Evolutionary conservation across 345 rosid species (phyloP), one percentile per base, ranked within the genome.

Genomic region (Salix dunnii): DNA sequence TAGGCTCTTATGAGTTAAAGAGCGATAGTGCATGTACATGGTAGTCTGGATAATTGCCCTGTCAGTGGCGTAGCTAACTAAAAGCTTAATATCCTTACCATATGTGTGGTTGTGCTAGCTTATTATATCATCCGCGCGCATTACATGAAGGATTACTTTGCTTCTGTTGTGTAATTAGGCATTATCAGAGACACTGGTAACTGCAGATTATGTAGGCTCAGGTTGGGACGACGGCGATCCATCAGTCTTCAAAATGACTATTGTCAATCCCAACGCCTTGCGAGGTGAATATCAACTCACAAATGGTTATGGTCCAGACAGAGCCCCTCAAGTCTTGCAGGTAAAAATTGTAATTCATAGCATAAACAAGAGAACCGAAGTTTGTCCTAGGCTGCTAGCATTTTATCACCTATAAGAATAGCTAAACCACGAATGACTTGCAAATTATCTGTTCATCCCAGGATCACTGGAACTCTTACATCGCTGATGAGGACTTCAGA

Each of bases 241-340:
- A 10, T 85, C 87, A 28, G 85, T 82, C 23, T 82, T 85, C 48
- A 72, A 58, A 25, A 82, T 85, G 84, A 63, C 64, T 2, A 61
- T 73, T 69, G 20, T 73, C 13, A 38, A 5, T 1, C 7, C 6
- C 6, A 38, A 27, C 38, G 11, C 31, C 55, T 17, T 85, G 36
- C 55, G 3, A 3, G 87, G 87, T 43, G 85, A 82, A 75, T 84
- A 79, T 55, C 87, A 84, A 67, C 68, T 82, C 58, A 77, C 85
- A 25, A 84, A 84, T 77, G 87, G 87, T 27, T 79, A 82, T 68
- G 85, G 83, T 14, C 83, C 85, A 8, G 80, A 81, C 0, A 81
- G 68, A 82, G 81, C 85, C 33, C 68, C 77, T 43, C 63, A 68
- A 55, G 64, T 79, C 60, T 58, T 84, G 83, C 66, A 38, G 79